Conservation (phyloP, 306 rosid genomes). For the Prunus campanulata region DNA sequence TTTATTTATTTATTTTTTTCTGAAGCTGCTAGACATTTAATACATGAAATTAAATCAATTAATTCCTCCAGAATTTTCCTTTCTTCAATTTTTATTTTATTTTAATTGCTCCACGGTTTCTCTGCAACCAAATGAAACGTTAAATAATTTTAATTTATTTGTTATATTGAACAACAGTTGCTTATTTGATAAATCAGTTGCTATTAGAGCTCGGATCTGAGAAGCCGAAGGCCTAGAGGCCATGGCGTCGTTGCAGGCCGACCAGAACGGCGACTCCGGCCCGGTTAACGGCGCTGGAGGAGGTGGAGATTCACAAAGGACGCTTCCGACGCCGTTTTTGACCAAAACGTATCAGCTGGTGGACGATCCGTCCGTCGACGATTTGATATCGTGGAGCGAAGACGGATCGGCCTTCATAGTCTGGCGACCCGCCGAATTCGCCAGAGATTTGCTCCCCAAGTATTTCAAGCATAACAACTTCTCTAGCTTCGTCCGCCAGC, state of each 20-base stretch:
- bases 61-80: too few relatives aligned
- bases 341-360: constrained; percentile 85
- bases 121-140: background rate
- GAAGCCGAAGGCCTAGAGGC: background rate
- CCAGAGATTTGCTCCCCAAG: constrained; percentile 91
- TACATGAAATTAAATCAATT: background rate
- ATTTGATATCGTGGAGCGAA: constrained; percentile 87
- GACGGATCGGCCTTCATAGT: constrained; percentile 83
- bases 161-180: background rate
- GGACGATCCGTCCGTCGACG: constrained; percentile 76
- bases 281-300: constrained; percentile 13
- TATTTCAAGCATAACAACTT: constrained; percentile 91
- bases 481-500: constrained; percentile 97
- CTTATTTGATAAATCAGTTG: background rate
- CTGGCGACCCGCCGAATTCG: constrained; percentile 95
- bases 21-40: background rate
- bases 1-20: background rate
- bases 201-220: constrained; percentile 46
- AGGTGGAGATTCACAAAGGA: constrained; percentile 58
- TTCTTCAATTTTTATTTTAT: background rate
- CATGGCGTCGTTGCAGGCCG: constrained; percentile 70
- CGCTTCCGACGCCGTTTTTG: constrained; percentile 87
- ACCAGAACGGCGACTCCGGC: constrained; percentile 67
- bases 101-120: background rate
- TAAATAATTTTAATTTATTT: background rate